Evolutionary conservation across 805 yeast genomes (phyloP).

Genomic region (Suhomyces sp.): DNA sequence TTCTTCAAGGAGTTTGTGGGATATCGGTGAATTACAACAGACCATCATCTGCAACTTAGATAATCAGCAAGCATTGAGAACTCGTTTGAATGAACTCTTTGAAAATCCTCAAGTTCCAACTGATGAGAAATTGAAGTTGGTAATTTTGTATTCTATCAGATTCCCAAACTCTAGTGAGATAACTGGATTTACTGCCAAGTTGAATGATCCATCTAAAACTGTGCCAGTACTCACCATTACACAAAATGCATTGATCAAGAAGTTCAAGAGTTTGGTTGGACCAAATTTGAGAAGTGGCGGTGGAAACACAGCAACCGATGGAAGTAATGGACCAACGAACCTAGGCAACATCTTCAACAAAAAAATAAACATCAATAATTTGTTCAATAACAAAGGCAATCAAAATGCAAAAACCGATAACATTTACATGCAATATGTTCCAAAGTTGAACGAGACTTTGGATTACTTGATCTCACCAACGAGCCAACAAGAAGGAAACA

Average conservation of each 20-base stretch:
- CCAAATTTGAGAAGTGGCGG: constrained; percentile 11
- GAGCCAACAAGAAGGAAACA: constrained; percentile 8
- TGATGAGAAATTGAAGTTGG: constrained; percentile 65
- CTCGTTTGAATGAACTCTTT: constrained; percentile 56
- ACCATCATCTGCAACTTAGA: constrained; percentile 60
- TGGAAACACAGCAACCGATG: constrained; percentile 14
- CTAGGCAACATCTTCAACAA: constrained; percentile 33
- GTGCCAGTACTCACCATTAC: constrained; percentile 32
- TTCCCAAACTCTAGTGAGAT: constrained; percentile 49
- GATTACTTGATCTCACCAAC: constrained; percentile 18
- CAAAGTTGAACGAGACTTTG: constrained; percentile 57
- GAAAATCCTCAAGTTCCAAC: constrained; percentile 43
- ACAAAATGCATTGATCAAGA: constrained; percentile 31
- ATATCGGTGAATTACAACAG: constrained; percentile 88
- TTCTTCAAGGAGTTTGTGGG: constrained; percentile 66
- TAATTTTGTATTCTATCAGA: constrained; percentile 71
- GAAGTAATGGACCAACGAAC: not conserved
- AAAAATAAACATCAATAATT: constrained; percentile 29
- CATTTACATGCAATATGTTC: constrained; percentile 88
- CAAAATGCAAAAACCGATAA: constrained; percentile 48
- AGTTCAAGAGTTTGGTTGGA: constrained; percentile 26
- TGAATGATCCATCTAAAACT: constrained; percentile 30
- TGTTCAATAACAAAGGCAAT: constrained; percentile 27
- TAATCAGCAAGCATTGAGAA: constrained; percentile 39
- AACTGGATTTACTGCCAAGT: constrained; percentile 22